Base-by-base conservation (phyloP, 176 grass and related monocot species). In the Areca catechu region DNA sequence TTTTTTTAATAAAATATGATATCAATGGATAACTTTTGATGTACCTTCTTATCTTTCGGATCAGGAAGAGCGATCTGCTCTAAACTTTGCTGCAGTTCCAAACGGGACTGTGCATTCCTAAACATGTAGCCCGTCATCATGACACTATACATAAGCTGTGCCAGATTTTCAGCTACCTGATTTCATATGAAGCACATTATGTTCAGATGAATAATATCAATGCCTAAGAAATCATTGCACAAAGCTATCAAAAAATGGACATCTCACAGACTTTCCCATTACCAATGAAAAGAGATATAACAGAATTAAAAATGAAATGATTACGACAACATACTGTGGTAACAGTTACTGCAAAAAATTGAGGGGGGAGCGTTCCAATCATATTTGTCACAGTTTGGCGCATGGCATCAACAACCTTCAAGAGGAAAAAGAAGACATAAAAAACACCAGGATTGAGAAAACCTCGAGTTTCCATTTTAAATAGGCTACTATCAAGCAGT, bases 61-160 rank as follows among this genome's bases (percentile, higher is more conserved):
- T 90, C 86, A 66, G 91, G 86, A 68, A 96, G 83, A 49, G 86
- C 86, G 67, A 96, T 84, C 65, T 90, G 86, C 61, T 89, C 86
- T 22, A 96, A 58, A 71, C 86, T 96, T 67, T 87, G 80, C 28
- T 90, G 86, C 74, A 96, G 64, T 60, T 96, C 91, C 27, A 90
- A 54, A 29, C 86, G 83, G 21, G 90, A 82, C 50, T 96, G 86
- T 54, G 83, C 92, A 59, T 96, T 96, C 74, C 86, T 90, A 56
- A 96, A 96, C 86, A 96, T 96, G 71, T 96, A 96, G 24, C 92
- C 92, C 63, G 92, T 96, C 92, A 96, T 90, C 78, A 90, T 28
- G 73, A 96, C 71, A 68, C 86, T 96, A 69, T 87, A 96, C 86
- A 96, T 88, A 51, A 96, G 83, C 56, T 90, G 91, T 58, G 86